A percentile compares a stretch with the other conserved stretches of the same genome.
Evolutionary conservation across 768 basidiomycete genomes (phyloP).

Genomic region (Lentinula sp.): DNA sequence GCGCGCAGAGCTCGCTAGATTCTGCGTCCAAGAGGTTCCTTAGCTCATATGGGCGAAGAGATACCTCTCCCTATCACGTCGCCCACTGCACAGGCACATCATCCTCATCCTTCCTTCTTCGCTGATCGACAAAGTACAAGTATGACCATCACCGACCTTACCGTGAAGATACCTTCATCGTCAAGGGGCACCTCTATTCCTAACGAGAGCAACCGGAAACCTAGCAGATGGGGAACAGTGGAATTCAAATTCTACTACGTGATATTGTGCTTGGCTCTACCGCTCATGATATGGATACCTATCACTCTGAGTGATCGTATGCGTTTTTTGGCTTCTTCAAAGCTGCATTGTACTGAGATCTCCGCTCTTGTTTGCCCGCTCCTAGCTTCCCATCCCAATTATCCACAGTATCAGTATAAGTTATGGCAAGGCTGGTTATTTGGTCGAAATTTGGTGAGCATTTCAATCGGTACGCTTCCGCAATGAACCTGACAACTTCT

Average conservation of each 20-base stretch:
- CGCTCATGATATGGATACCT: constrained; percentile 74
- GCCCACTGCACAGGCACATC: not conserved
- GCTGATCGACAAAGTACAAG: constrained; percentile 7
- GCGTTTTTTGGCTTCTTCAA: constrained; percentile 22
- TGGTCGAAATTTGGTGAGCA: constrained; percentile 69
- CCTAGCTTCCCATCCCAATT: constrained; percentile 73
- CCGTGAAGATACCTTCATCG: constrained; percentile 48
- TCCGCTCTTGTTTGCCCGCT: constrained; percentile 1
- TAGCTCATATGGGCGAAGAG: not conserved
- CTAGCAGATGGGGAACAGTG: constrained; percentile 66
- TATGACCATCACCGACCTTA: constrained; percentile 37
- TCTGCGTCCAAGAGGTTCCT: not conserved
- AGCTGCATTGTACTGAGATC: not conserved
- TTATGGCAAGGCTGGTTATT: constrained; percentile 79
- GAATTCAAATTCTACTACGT: constrained; percentile 80
- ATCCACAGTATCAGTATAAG: constrained; percentile 45
- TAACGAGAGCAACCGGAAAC: constrained; percentile 20
- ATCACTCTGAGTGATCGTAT: constrained; percentile 67
- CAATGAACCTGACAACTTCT: not conserved
- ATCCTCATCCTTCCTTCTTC: not conserved
- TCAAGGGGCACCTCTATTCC: constrained; percentile 18
- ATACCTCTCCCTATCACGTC: constrained; percentile 2
- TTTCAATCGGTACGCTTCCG: not conserved
- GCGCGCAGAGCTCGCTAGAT: not conserved
- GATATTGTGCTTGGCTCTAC: constrained; percentile 54